Evolutionary conservation across 108 stramenopile species (phyloP).

Genomic region (Thalassiosira profunda): DNA sequence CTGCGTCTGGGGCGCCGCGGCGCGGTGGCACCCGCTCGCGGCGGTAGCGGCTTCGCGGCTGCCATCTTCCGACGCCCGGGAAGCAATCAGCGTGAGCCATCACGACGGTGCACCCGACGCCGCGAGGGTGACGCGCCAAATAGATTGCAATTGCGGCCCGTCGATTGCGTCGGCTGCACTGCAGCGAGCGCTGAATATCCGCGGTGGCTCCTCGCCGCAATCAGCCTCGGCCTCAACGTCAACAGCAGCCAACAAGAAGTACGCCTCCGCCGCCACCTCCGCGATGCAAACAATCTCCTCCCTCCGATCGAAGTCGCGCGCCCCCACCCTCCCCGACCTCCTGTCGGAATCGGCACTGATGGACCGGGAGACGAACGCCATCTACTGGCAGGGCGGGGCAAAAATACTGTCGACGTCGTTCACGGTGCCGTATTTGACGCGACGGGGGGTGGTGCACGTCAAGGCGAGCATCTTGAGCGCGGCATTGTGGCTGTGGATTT

Average conservation of each 20-base stretch:
- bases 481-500: conserved; percentile 41
- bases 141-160: too few species aligned
- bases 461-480: conserved; percentile 38
- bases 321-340: conserved; percentile 4
- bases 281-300: conserved; percentile 35
- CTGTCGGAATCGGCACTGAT: conserved; percentile 68
- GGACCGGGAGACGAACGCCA: conserved; percentile 77
- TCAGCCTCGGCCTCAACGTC: too few species aligned
- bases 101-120: too few species aligned
- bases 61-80: too few species aligned
- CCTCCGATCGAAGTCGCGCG: not conserved
- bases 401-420: conserved; percentile 39
- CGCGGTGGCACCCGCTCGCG: too few species aligned
- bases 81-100: too few species aligned
- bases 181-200: too few species aligned
- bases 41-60: too few species aligned
- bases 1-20: too few species aligned
- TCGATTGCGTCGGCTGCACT: too few species aligned
- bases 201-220: too few species aligned
- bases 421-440: conserved; percentile 42
- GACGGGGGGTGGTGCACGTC: conserved; percentile 44
- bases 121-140: too few species aligned
- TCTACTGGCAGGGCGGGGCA: conserved; percentile 80
- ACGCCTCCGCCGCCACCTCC: conserved; percentile 13
- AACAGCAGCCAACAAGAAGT: conserved; percentile 42